phyloP scores from a whole-genome alignment of 768 basidiomycete genomes.

The Russula compacta region DNA sequence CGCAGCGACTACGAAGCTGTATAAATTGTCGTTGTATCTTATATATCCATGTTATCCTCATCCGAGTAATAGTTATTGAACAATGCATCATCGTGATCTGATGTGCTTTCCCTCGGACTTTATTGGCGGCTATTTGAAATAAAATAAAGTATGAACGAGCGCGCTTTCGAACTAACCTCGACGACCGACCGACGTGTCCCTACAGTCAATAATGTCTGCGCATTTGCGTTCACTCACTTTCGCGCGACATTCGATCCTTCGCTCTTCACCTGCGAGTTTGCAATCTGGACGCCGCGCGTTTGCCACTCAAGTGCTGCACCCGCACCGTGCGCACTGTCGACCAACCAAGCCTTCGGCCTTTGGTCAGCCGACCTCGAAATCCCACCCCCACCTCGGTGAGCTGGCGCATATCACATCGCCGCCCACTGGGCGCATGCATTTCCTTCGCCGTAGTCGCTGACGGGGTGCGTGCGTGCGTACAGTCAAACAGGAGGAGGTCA shows the following conservation, averaged over 20 bases:
- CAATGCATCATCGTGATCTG: neutral
- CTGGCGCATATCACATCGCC: neutral
- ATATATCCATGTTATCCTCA: neutral
- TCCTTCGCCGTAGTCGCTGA: neutral
- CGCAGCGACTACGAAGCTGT: neutral
- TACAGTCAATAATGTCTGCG: neutral
- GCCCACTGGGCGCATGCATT: neutral
- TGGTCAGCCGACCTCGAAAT: constrained; percentile 35
- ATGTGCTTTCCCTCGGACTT: neutral
- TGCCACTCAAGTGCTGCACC: constrained; percentile 9
- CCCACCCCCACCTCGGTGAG: constrained; percentile 37
- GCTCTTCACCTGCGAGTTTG: neutral
- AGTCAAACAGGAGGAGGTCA: constrained; percentile 32
- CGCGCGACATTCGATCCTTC: neutral
- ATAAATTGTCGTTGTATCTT: neutral
- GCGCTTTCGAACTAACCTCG: neutral
- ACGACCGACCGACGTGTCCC: too few relatives aligned
- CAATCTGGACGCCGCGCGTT: neutral
- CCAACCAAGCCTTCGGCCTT: constrained; percentile 31
- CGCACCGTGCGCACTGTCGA: neutral
- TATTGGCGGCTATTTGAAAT: neutral
- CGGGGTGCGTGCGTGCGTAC: neutral
- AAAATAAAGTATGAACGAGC: too few relatives aligned
- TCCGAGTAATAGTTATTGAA: neutral
- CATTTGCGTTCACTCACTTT: neutral